Base-by-base conservation (phyloP, 2,329 filamentous ascomycete species). In the Pseudogymnoascus sp. region DNA sequence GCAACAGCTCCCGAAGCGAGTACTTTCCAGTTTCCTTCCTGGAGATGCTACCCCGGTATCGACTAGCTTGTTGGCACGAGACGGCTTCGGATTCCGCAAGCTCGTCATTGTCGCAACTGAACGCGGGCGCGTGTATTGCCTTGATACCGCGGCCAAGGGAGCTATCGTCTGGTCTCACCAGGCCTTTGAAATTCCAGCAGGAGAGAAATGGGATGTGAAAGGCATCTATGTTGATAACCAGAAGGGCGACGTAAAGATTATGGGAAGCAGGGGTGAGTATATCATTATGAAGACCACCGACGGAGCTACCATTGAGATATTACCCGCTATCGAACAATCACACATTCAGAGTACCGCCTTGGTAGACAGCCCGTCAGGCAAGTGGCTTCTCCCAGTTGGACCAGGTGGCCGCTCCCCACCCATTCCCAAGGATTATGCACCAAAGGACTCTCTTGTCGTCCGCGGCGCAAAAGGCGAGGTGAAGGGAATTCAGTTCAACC, bases 81-180 rank as follows among this genome's bases (percentile, higher is more conserved):
- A 94, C 67, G 83, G 79, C 37, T 97, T 97, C 71, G 92, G 92
- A 3, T 92, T 96, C 73, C 86, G 89, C 71, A 95, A 96, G 73
- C 76, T 92, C 30, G 82, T 92, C 5, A 78, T 96, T 61, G 77
- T 96, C 57, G 91, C 87, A 5, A 96, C 92, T 1, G 80, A 83
- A 59, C 85, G 84, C 60, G 92, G 92, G 12, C 85, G 88, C 64
- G 75, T 97, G 15, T 88, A 92, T 65, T 90, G 86, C 2, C 76
- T 99, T 18, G 86, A 96, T 71, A 83, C 86, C 33, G 89, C 85
- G 21, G 85, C 85, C 61, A 79, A 86, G 10, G 91, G 91, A 3
- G 79, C 79, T 34, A 76, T 96, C 8, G 73, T 89, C 15, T 97
- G 94, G 94, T 86, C 82, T 48, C 77, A 81, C 52, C 80, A 86